phyloP scores from a whole-genome alignment of 2,329 filamentous ascomycete genomes.

The Penicillium capsulatum region DNA sequence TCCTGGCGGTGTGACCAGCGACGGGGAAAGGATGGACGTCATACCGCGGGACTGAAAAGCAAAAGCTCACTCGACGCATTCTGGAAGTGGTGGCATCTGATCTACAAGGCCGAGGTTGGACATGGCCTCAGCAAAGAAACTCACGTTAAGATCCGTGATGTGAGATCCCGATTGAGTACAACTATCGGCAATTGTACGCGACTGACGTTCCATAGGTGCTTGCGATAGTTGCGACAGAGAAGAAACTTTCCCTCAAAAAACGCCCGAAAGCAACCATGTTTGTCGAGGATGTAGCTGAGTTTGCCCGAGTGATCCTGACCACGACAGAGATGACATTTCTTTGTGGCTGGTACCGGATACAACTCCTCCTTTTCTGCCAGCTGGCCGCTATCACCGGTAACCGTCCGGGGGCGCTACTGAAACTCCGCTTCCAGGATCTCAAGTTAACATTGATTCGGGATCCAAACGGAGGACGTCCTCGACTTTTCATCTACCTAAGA shows the following conservation, averaged over 20 bases:
- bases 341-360: constrained; percentile 26
- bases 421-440: constrained; percentile 27
- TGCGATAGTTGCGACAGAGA: constrained; percentile 24
- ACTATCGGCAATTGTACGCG: not conserved
- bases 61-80: constrained; percentile 10
- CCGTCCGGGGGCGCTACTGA: constrained; percentile 18
- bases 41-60: constrained; percentile 7
- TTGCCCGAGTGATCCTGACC: constrained; percentile 26
- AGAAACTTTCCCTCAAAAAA: constrained; percentile 19
- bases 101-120: constrained; percentile 14
- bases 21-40: constrained; percentile 17
- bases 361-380: constrained; percentile 24
- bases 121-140: constrained; percentile 13
- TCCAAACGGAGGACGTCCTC: constrained; percentile 17
- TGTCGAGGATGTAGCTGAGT: constrained; percentile 32
- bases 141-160: constrained; percentile 2
- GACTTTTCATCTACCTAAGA: constrained; percentile 24
- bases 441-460: constrained; percentile 26
- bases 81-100: constrained; percentile 8
- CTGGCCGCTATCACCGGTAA: constrained; percentile 28
- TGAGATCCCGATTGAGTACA: constrained; percentile 3
- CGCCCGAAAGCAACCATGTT: constrained; percentile 30
- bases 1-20: constrained; percentile 18
- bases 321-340: constrained; percentile 31
- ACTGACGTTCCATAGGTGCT: constrained; percentile 18